phyloP scores from a whole-genome alignment of 2,329 filamentous ascomycete species.

The Colletotrichum echinochloae region DNA sequence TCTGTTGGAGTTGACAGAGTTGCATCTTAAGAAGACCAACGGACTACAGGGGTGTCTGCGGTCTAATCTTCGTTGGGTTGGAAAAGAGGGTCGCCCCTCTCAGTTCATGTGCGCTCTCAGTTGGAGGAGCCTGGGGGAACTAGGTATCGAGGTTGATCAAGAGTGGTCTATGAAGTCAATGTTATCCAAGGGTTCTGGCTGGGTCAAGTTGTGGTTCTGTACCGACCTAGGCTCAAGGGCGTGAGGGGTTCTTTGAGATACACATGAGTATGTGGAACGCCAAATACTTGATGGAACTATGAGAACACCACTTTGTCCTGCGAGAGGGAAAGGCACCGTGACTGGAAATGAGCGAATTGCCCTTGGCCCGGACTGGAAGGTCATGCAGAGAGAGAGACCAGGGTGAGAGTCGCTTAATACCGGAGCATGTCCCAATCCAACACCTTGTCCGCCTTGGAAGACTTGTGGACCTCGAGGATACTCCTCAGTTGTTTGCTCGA shows the following conservation, averaged over 20 bases:
- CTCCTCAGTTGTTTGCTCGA: too few relatives aligned
- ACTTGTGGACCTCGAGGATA: neutral
- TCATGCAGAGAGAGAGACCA: neutral
- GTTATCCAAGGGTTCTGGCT: neutral
- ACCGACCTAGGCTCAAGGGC: too few relatives aligned
- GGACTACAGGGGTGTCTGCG: neutral
- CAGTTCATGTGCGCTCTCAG: too few relatives aligned
- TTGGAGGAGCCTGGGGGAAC: neutral
- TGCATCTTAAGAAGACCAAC: neutral
- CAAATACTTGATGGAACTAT: neutral
- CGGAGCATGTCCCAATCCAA: neutral
- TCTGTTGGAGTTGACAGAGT: neutral
- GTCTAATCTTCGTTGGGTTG: neutral
- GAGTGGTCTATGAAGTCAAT: neutral
- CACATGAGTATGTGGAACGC: neutral
- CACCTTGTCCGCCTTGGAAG: neutral
- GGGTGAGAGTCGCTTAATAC: neutral
- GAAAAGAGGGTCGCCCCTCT: neutral
- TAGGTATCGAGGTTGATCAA: neutral
- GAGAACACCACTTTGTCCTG: neutral
- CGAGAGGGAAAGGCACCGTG: neutral
- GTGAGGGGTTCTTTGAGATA: neutral
- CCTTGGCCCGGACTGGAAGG: neutral
- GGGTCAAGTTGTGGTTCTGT: too few relatives aligned
- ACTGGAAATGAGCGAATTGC: neutral